Conservation (phyloP, 371 early-diverging fungal species). For the Capillidium heterosporum region DNA sequence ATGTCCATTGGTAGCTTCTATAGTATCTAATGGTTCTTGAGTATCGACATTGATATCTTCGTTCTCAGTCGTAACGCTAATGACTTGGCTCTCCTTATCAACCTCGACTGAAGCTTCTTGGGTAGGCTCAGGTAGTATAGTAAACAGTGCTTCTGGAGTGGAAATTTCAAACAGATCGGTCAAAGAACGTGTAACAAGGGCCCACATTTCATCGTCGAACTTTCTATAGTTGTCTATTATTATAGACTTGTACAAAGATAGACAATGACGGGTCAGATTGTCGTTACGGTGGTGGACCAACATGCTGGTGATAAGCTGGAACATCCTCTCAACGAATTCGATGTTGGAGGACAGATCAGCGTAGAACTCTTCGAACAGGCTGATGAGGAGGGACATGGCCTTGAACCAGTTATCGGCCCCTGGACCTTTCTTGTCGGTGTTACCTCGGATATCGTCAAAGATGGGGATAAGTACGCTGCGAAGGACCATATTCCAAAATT, state of each 20-base stretch:
- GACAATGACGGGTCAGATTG: slow-evolving; percentile 62
- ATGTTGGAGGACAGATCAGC: slow-evolving; percentile 25
- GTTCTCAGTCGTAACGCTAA: background rate
- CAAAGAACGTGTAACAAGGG: slow-evolving; percentile 34
- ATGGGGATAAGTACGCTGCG: slow-evolving; percentile 64
- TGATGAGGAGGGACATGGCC: slow-evolving; percentile 59
- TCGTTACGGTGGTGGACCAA: slow-evolving; percentile 60
- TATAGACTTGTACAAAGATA: slow-evolving; percentile 60
- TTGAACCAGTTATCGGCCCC: slow-evolving; percentile 35
- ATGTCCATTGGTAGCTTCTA: too few relatives aligned
- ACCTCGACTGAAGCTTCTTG: background rate
- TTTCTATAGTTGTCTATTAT: slow-evolving; percentile 40
- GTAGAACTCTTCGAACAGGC: slow-evolving; percentile 45
- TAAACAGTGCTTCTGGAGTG: slow-evolving; percentile 57
- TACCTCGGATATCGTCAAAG: slow-evolving; percentile 51
- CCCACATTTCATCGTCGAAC: slow-evolving; percentile 47
- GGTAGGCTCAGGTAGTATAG: slow-evolving; percentile 9
- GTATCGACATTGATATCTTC: background rate
- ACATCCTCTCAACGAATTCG: slow-evolving; percentile 36
- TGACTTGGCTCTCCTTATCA: background rate
- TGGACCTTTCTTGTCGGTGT: background rate
- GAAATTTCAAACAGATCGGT: slow-evolving; percentile 51
- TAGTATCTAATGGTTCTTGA: background rate
- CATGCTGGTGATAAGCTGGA: slow-evolving; percentile 52
- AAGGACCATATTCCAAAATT: slow-evolving; percentile 57